phyloP scores from a whole-genome alignment of 805 yeast species.

The Sungouiozyma intestinalis region DNA sequence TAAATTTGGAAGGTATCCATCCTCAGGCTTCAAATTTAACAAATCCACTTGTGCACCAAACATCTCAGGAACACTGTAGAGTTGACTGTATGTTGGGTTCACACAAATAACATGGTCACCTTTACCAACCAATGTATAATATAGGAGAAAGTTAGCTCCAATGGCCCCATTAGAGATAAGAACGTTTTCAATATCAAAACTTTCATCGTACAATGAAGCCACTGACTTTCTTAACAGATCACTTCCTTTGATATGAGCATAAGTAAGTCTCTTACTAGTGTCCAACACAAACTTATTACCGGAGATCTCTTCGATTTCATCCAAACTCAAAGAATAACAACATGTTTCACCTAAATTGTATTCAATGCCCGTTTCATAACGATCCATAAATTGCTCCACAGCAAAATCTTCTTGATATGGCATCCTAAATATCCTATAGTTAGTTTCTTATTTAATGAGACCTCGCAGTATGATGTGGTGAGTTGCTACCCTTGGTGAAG shows the following conservation, averaged over 20 bases:
- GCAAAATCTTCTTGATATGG: conserved; percentile 37
- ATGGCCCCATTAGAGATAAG: conserved; percentile 46
- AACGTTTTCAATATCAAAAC: conserved; percentile 29
- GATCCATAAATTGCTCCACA: conserved; percentile 48
- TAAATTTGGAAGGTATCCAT: conserved; percentile 32
- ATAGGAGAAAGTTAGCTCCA: conserved; percentile 41
- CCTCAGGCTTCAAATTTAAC: conserved; percentile 27
- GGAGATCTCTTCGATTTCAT: conserved; percentile 29
- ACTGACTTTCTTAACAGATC: conserved; percentile 30
- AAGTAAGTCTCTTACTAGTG: conserved; percentile 28
- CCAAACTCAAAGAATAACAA: conserved; percentile 34
- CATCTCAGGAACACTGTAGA: conserved; percentile 37
- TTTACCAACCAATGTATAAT: conserved; percentile 35
- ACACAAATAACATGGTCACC: conserved; percentile 40
- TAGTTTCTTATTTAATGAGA: not conserved
- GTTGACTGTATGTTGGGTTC: conserved; percentile 42
- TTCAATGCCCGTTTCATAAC: conserved; percentile 32
- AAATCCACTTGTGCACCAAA: conserved; percentile 35
- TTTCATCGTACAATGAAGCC: conserved; percentile 28
- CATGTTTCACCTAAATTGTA: conserved; percentile 46
- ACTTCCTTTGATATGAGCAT: conserved; percentile 40
- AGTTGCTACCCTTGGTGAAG: no score
- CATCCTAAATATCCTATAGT: conserved; percentile 18
- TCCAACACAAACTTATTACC: conserved; percentile 20
- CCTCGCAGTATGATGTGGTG: no score